Percentiles rank a stretch among this genome's conserved stretches.
Evolutionary conservation across 2,329 filamentous ascomycete genomes (phyloP).

Genomic region (Nemania sp.): DNA sequence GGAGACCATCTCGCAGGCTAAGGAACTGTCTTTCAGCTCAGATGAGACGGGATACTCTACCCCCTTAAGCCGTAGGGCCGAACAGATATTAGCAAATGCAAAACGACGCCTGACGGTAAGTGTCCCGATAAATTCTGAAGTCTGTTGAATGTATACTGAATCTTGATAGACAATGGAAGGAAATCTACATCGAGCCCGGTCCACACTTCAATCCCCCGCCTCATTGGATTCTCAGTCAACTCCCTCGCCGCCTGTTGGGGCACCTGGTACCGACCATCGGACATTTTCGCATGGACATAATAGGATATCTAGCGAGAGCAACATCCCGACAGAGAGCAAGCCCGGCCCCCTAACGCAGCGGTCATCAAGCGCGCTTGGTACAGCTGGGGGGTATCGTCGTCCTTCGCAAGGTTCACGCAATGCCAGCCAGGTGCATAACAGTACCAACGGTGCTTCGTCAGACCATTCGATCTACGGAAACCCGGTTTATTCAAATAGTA

Average conservation of each 20-base stretch:
- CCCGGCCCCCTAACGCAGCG: constrained; percentile 53
- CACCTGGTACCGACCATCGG: constrained; percentile 42
- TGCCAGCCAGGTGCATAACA: constrained; percentile 45
- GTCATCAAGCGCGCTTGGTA: constrained; percentile 66
- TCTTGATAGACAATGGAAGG: constrained; percentile 81
- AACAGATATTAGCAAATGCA: constrained; percentile 89
- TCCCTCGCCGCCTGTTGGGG: constrained; percentile 53
- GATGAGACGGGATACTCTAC: constrained; percentile 70
- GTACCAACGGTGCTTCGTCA: constrained; percentile 34
- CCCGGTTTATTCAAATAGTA: constrained; percentile 35
- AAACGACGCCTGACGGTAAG: constrained; percentile 85
- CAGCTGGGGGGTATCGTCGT: constrained; percentile 61
- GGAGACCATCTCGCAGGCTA: constrained; percentile 35
- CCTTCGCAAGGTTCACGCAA: constrained; percentile 50
- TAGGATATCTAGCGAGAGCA: constrained; percentile 65
- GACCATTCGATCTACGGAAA: constrained; percentile 30
- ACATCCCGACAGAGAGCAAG: constrained; percentile 50
- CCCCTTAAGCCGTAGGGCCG: constrained; percentile 78
- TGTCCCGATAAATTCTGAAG: constrained; percentile 19
- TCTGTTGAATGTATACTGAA: constrained; percentile 31
- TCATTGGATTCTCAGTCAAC: constrained; percentile 52
- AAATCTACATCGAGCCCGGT: constrained; percentile 79
- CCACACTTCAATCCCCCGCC: constrained; percentile 59
- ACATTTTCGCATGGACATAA: constrained; percentile 52
- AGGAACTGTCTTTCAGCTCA: constrained; percentile 34